Evolutionary conservation across 148 eudicot genomes (phyloP), one percentile per base, ranked within the genome.

Genomic region (Chenopodium quinoa): DNA sequence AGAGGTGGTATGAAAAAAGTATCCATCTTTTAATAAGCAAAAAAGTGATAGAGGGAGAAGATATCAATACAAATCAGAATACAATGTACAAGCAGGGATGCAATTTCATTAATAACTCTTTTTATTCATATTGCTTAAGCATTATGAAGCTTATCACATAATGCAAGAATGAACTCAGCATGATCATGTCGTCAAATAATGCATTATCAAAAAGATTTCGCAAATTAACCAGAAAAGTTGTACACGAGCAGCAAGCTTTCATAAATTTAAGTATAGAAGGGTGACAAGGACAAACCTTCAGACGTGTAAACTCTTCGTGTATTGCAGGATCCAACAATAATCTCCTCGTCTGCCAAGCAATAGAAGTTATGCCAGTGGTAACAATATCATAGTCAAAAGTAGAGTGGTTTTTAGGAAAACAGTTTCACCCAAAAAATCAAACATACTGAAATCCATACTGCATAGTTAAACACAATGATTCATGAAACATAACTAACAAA

Each of bases 301-400:
- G 82, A 64, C 98, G 89, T 29, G 87, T 94, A 81, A 97, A 97
- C 87, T 97, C 99, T 86, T 97, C 99, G 87, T 97, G 98, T 80
- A 97, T 97, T 27, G 99, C 99, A 79, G 99, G 99, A 88, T 97
- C 99, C 40, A 97, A 90, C 86, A 97, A 82, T 75, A 97, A 86
- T 82, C 89, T 94, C 87, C 98, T 86, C 40, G 98, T 92, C 99
- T 97, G 91, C 81, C 60, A 87, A 34, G 70, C 46, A 81, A 69
- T 10, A 74, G 29, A 52, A 74, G 67, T 78, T 75, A 85, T 19
- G 60, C 76, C 70, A 20, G 31, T 31, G 20, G 48, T 31, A 50
- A 34, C 9, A 54, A 3, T 50, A 31, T 44, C 29, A 29, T 73
- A 60, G 48, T 16, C 1, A 50, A 54, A 31, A 62, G 25, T 40